Conservation (phyloP, 108 stramenopile genomes). For the Pseudonitzschia pungens region DNA sequence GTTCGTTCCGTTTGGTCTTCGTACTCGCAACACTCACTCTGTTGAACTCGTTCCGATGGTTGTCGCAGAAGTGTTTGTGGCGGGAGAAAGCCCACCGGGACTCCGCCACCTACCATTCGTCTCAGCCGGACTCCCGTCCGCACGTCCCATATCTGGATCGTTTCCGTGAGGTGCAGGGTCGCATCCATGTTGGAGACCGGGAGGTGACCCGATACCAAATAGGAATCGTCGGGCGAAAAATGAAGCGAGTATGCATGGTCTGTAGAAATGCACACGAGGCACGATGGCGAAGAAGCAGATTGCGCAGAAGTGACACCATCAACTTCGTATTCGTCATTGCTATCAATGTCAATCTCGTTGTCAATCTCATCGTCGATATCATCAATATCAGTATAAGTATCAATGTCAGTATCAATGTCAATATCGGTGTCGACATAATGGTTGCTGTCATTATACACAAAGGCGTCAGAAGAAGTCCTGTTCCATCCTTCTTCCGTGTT, state of each 20-base stretch:
- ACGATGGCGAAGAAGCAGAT: not conserved
- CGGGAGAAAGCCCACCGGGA: not conserved
- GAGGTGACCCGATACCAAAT: conserved; percentile 15
- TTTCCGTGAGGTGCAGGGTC: not conserved
- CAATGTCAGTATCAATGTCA: not conserved
- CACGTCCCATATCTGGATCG: conserved; percentile 18
- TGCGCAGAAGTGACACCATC: not conserved
- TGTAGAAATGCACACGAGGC: not conserved
- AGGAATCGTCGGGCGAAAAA: conserved; percentile 24
- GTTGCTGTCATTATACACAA: not conserved
- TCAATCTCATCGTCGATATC: not conserved
- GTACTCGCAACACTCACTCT: not conserved
- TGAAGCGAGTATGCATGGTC: conserved; percentile 4
- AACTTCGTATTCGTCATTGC: not conserved
- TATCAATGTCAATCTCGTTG: not conserved
- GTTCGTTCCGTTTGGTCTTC: not conserved
- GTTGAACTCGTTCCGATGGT: not conserved
- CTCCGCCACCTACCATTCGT: not conserved
- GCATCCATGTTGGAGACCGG: not conserved
- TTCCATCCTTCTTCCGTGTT: not conserved
- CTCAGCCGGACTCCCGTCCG: conserved; percentile 4
- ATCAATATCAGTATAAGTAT: no score
- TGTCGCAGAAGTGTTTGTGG: not conserved
- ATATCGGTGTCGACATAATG: not conserved
- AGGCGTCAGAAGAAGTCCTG: no score